Evolutionary conservation across 2,329 filamentous ascomycete species (phyloP).

Genomic region (Calonectria pteridis): DNA sequence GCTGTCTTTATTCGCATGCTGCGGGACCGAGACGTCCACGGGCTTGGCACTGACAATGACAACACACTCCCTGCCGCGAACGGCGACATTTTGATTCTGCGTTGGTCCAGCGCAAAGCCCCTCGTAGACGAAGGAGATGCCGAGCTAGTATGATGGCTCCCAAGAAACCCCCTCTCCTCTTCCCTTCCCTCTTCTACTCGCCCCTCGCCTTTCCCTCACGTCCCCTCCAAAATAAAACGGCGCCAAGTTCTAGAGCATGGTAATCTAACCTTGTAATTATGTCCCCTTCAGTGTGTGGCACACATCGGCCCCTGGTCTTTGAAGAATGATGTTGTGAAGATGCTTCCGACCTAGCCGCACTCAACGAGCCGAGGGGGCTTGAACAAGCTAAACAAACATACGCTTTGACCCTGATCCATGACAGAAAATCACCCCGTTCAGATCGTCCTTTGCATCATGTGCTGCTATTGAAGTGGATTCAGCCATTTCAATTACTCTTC

Average conservation of each 20-base stretch:
- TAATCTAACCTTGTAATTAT: not conserved
- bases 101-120: constrained; percentile 80
- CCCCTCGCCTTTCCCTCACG: not conserved
- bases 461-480: not conserved
- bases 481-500: not conserved
- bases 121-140: constrained; percentile 67
- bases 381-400: not conserved
- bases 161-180: not conserved
- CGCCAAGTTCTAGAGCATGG: not conserved
- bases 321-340: not conserved
- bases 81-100: constrained; percentile 76
- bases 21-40: constrained; percentile 68
- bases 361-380: not conserved
- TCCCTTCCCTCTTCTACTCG: not conserved
- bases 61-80: constrained; percentile 67
- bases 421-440: no score
- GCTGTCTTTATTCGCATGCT: constrained; percentile 88
- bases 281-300: not conserved
- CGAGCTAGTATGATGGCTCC: constrained; percentile 65
- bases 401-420: not conserved
- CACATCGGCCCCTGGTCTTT: not conserved
- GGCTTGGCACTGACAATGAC: constrained; percentile 75
- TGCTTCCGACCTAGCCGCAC: not conserved
- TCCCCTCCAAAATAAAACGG: not conserved
- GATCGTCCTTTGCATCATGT: not conserved